These are phyloP conservation scores for Circinella umbellata DNA, from an alignment of 371 early-diverging fungal genomes.

Conservation along the genomic window DNA sequence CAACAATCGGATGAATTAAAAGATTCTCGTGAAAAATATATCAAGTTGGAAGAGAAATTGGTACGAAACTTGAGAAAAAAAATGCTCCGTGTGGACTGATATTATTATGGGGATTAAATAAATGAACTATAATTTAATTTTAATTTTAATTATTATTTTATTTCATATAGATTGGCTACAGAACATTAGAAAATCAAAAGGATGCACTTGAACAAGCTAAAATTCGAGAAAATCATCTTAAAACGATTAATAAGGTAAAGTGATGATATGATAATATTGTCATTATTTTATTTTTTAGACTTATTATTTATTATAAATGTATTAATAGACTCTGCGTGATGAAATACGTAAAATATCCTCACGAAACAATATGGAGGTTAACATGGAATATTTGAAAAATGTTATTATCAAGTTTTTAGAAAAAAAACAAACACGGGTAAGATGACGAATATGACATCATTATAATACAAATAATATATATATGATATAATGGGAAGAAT, in stretches of 20 bases:
- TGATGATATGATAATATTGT: too few relatives aligned
- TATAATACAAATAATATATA: neutral
- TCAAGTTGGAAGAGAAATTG: slow-evolving; percentile 17
- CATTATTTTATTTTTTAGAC: neutral
- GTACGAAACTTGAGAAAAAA: slow-evolving; percentile 17
- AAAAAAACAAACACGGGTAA: slow-evolving; percentile 69
- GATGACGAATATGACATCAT: slow-evolving; percentile 11
- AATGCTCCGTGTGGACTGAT: neutral
- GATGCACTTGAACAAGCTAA: slow-evolving; percentile 54
- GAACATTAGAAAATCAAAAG: slow-evolving; percentile 28
- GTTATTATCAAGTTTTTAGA: slow-evolving; percentile 85
- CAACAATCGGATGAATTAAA: slow-evolving; percentile 12
- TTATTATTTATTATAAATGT: neutral
- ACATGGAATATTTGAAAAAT: slow-evolving; percentile 81
- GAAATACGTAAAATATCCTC: slow-evolving; percentile 51
- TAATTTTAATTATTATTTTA: too few relatives aligned
- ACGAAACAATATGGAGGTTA: slow-evolving; percentile 47
- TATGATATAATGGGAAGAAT: too few relatives aligned
- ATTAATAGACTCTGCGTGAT: slow-evolving; percentile 59
- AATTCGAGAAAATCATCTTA: slow-evolving; percentile 62
- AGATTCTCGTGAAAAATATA: slow-evolving; percentile 32
- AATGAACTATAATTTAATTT: neutral
- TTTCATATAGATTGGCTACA: neutral
- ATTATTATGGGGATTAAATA: neutral
- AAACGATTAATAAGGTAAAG: slow-evolving; percentile 58